phyloP scores from a whole-genome alignment of 2,329 filamentous ascomycete genomes.

The Malbranchea cinnamomea region DNA sequence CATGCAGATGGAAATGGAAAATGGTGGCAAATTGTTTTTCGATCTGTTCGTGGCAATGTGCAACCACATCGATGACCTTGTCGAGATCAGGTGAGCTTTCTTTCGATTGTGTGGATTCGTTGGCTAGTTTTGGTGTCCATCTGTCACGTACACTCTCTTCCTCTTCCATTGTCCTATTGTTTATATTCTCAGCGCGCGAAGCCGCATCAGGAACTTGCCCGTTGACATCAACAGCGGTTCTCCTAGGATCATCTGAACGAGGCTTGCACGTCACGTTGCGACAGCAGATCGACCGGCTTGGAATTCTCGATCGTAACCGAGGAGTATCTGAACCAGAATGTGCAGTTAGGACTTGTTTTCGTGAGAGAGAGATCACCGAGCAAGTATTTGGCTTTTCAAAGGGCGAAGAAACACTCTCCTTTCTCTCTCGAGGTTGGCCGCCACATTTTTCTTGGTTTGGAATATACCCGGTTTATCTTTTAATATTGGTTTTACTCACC shows the following conservation, averaged over 20 bases:
- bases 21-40: constrained; percentile 89
- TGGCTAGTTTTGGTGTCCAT: constrained; percentile 6
- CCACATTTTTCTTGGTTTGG: constrained; percentile 28
- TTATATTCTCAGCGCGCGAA: no score
- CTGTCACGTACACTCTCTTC: constrained; percentile 11
- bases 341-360: constrained; percentile 19
- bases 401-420: constrained; percentile 19
- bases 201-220: constrained; percentile 6
- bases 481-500: constrained; percentile 26
- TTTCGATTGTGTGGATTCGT: constrained; percentile 8
- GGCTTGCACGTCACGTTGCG: constrained; percentile 14
- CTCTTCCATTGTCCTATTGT: neutral
- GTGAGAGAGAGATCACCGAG: constrained; percentile 11
- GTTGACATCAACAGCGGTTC: constrained; percentile 35
- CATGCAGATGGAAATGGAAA: constrained; percentile 98
- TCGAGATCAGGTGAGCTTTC: constrained; percentile 60
- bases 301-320: constrained; percentile 15
- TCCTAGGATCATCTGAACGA: constrained; percentile 38
- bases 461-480: constrained; percentile 20
- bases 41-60: constrained; percentile 97
- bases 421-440: constrained; percentile 33
- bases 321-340: constrained; percentile 21
- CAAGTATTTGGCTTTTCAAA: constrained; percentile 14
- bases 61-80: constrained; percentile 94
- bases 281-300: constrained; percentile 21